A percentile compares a stretch with the other conserved stretches of the same genome.
phyloP scores from a whole-genome alignment of 176 grass and related monocot genomes.

The Thalia dealbata region DNA sequence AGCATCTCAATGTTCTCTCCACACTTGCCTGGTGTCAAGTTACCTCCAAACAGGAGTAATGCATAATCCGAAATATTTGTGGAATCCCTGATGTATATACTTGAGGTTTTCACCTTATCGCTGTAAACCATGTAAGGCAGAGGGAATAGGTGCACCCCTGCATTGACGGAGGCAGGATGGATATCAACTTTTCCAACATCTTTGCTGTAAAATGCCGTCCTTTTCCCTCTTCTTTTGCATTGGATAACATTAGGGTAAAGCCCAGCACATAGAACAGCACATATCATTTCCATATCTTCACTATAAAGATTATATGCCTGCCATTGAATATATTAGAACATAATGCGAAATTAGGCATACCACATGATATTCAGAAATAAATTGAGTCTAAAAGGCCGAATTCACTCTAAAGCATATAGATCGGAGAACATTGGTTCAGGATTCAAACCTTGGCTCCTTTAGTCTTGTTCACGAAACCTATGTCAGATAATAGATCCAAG shows the following conservation, averaged over 20 bases:
- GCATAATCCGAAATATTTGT: constrained; percentile 96
- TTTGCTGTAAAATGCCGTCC: constrained; percentile 70
- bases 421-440: background rate
- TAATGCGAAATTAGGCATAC: too few species aligned
- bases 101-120: constrained; percentile 83
- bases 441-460: constrained; percentile 52
- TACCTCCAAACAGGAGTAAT: constrained; percentile 85
- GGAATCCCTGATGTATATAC: constrained; percentile 78
- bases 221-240: constrained; percentile 84
- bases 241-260: constrained; percentile 93
- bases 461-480: constrained; percentile 84
- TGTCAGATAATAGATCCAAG: constrained; percentile 79
- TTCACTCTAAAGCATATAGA: background rate
- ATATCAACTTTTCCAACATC: constrained; percentile 94
- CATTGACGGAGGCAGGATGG: constrained; percentile 89
- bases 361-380: too few species aligned
- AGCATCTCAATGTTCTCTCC: constrained; percentile 92
- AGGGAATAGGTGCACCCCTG: constrained; percentile 55
- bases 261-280: constrained; percentile 76
- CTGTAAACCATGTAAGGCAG: constrained; percentile 93
- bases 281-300: constrained; percentile 80
- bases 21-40: constrained; percentile 40
- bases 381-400: too few species aligned
- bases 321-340: constrained; percentile 15
- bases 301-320: constrained; percentile 78